Base-by-base conservation (phyloP, 768 basidiomycete species). In the Lactarius vividus region DNA sequence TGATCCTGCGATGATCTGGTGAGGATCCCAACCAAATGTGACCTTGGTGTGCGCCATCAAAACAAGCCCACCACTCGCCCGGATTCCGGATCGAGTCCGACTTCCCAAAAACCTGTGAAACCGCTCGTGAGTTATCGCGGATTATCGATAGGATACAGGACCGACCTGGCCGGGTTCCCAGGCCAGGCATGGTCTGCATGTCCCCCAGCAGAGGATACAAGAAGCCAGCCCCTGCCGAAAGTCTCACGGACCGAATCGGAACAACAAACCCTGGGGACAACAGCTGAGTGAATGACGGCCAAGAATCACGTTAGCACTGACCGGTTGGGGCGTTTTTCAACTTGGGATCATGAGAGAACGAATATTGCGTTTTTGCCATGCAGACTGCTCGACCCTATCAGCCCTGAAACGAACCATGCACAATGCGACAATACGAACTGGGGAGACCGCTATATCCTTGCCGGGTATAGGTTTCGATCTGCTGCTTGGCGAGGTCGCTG, bases 131-230 rank as follows among this genome's bases (percentile, higher is more conserved):
- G 66, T 52, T 31, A 72, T 69, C 62, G 18, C 29, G 39, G 9
- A 44, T 26, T 40, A 29, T 20, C 46, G 4, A 65, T 29, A 42
- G 26, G 4, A 62, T 13, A 23, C 29, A 28, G 23, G 53, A 66
- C 78, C 70, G 64, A 87, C 91, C 92, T 75, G 94, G 94, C 66
- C 94, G 87, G 65, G 94, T 97, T 29, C 88, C 92, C 49, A 97
- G 84, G 71, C 95, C 96, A 53, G 96, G 96, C 94, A 99, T 96
- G 63, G 95, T 98, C 76, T 93, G 91, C 92, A 99, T 98, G 75
- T 96, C 94, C 44, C 92, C 93, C n/a, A 92, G 82, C 68, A 98
- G 84, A 28, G 96, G 96, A 77, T 96, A 97, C 69, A 98, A 78
- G 87, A 98, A 98, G 29, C 93, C 93, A 64, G 96, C 95, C 52